phyloP scores from a whole-genome alignment of 164 flowering plant genomes.

The Sedum album region DNA sequence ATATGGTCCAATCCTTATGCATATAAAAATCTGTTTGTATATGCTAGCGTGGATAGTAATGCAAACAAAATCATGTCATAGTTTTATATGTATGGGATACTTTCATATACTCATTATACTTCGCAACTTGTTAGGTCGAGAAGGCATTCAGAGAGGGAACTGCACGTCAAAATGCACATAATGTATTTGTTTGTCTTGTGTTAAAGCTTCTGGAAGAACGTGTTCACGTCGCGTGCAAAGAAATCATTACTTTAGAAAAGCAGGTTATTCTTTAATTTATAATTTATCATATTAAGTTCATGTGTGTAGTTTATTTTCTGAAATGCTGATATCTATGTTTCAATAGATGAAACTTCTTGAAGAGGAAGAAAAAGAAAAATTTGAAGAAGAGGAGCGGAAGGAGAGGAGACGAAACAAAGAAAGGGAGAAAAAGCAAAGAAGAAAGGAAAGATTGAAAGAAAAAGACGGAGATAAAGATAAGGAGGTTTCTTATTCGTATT shows the following conservation, averaged over 20 bases:
- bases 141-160: slow-evolving; percentile 98
- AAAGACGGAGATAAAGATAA: slow-evolving; percentile 58
- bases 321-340: slow-evolving; percentile 12
- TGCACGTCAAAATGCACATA: slow-evolving; percentile 97
- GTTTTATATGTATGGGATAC: background rate
- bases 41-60: background rate
- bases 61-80: background rate
- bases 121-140: slow-evolving; percentile 56
- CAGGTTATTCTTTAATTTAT: slow-evolving; percentile 45
- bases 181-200: slow-evolving; percentile 90
- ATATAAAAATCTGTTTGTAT: too few species aligned
- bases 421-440: slow-evolving; percentile 84
- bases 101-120: background rate
- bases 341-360: slow-evolving; percentile 88
- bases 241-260: slow-evolving; percentile 84
- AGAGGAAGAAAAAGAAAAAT: slow-evolving; percentile 97
- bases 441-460: slow-evolving; percentile 81
- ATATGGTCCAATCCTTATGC: too few species aligned
- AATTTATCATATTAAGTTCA: background rate
- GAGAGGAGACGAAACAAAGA: slow-evolving; percentile 83
- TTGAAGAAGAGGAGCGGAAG: slow-evolving; percentile 87
- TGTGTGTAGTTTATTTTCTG: background rate
- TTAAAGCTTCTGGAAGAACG: slow-evolving; percentile 86
- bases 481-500: slow-evolving; percentile 22
- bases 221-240: slow-evolving; percentile 95